Evolutionary conservation across 306 rosid species (phyloP), one percentile per base, ranked within the genome.

Genomic region (Quercus gilva): DNA sequence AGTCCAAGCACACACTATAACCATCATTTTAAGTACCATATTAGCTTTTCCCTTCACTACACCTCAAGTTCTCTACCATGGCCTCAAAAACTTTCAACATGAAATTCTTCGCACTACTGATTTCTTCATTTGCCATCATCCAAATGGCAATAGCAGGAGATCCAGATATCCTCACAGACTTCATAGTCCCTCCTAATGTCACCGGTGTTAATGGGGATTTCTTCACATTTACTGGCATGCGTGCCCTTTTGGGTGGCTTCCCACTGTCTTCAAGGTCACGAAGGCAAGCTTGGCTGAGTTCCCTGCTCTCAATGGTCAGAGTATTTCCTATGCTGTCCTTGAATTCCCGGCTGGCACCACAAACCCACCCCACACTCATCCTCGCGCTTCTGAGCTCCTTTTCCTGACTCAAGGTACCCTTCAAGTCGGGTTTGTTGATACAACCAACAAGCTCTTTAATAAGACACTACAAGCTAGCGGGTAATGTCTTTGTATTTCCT

Each of bases 301-400:
- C 26, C 91, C 88, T 0, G 86, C 89, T 0, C 84, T 91, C 1
- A 63, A 61, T 11, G 89, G 96, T 28, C 89, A 91, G 31, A 89
- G 92, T 79, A 90, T 91, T 9, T 80, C 91, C 0, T 82, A 80
- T 18, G 90, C 90, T 13, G 77, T 77, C 3, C 90, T 91, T 58
- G 69, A 76, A 26, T 89, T 65, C 84, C 96, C 84, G 0, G 57
- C 76, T 1, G 79, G 79, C 1, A 60, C 53, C 72, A 26, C 77
- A 0, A 90, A 90, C 77, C 90, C 90, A 6, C 94, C 87, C 0
- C 94, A 90, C 82, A 79, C 84, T 0, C 94, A 88, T 25, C 92
- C 87, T 26, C 89, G 88, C 19, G 75, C 94, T 0, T 84, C 92
- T 1, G 92, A 86, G 74, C 82, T 88, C 1, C 90, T 90, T 51